phyloP scores from a whole-genome alignment of 352 stramenopile genomes.

The Phytophthora rubi region DNA sequence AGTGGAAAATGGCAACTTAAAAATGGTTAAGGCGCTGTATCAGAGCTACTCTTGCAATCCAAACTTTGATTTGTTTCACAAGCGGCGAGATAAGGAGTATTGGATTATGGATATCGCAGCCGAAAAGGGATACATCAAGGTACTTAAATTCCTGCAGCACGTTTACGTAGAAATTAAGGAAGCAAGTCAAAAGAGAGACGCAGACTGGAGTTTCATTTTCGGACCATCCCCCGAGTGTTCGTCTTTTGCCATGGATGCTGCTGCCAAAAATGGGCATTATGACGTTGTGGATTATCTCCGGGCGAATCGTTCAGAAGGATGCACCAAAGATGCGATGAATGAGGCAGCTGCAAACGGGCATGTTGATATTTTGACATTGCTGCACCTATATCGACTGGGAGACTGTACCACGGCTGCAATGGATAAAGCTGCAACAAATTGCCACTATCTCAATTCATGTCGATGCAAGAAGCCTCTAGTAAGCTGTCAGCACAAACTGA shows the following conservation, averaged over 20 bases:
- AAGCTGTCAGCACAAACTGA: neutral
- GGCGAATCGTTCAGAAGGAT: constrained; percentile 2
- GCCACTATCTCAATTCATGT: neutral
- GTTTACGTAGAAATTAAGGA: neutral
- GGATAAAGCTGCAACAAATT: neutral
- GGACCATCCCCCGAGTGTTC: neutral
- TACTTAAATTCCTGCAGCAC: neutral
- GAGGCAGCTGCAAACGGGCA: neutral
- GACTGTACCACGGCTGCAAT: neutral
- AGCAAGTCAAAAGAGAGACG: neutral
- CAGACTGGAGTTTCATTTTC: neutral
- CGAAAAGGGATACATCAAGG: neutral
- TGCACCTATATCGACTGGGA: neutral
- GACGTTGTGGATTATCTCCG: constrained; percentile 4
- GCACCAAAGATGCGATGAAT: neutral
- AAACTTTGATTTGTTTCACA: neutral
- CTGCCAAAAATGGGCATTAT: neutral
- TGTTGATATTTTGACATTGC: neutral
- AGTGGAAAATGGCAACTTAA: neutral
- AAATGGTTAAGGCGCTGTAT: neutral
- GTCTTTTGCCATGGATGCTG: neutral
- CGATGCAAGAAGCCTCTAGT: neutral
- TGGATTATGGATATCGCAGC: neutral
- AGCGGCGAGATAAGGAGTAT: neutral
- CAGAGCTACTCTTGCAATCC: neutral